Evolutionary conservation across 345 rosid species (phyloP).

Genomic region (Bruguiera gymnorhiza): DNA sequence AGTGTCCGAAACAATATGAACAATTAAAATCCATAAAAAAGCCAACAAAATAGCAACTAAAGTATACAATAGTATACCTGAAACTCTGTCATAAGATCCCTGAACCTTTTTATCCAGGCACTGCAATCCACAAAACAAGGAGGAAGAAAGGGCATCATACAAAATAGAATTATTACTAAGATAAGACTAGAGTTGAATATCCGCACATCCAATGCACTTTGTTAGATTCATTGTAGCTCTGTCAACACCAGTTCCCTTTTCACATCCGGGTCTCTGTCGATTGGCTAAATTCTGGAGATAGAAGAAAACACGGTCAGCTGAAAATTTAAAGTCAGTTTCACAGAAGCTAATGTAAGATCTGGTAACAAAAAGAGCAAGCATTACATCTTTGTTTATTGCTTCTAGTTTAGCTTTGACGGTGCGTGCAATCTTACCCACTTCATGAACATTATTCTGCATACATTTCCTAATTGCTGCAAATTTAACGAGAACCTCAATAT

Average conservation of each 20-base stretch:
- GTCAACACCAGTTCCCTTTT: constrained; percentile 81
- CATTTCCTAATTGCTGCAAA: constrained; percentile 73
- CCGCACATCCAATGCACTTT: constrained; percentile 39
- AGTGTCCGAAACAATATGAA: constrained; percentile 48
- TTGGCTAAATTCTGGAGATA: constrained; percentile 65
- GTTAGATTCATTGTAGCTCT: constrained; percentile 88
- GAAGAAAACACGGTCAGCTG: not conserved
- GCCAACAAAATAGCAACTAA: not conserved
- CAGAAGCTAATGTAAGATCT: not conserved
- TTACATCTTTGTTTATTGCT: constrained; percentile 77
- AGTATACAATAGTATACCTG: constrained; percentile 44
- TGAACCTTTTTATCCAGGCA: constrained; percentile 53
- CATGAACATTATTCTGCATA: constrained; percentile 91
- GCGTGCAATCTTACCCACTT: constrained; percentile 84
- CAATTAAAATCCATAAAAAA: not conserved
- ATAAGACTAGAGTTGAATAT: not conserved
- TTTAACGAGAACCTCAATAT: not conserved
- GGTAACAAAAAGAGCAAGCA: constrained; percentile 2
- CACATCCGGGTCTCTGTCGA: constrained; percentile 83
- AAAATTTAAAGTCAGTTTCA: not conserved
- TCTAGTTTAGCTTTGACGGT: constrained; percentile 66
- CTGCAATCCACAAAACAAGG: constrained; percentile 37
- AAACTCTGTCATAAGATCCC: constrained; percentile 78
- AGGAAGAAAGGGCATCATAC: not conserved
- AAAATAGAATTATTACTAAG: not conserved